Evolutionary conservation across 306 rosid genomes (phyloP).

Genomic region (Prunus mira): DNA sequence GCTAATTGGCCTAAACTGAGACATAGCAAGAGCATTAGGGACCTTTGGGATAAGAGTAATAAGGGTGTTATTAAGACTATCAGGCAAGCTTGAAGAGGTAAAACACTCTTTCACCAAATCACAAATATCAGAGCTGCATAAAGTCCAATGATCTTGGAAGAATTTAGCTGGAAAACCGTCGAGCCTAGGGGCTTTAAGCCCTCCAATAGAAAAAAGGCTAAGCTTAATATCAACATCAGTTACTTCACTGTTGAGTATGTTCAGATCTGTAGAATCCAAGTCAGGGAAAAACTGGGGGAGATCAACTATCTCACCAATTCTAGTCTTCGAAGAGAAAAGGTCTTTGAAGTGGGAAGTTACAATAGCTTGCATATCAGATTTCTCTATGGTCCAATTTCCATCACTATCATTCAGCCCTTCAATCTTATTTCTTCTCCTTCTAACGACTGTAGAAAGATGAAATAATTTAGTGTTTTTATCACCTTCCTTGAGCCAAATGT

Average conservation of each 20-base stretch:
- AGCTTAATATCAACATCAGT: background rate
- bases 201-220: background rate
- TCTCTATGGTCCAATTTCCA: background rate
- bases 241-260: background rate
- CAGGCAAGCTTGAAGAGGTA: too few relatives aligned
- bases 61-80: background rate
- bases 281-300: rapidly evolving
- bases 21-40: background rate
- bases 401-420: background rate
- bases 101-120: rapidly evolving
- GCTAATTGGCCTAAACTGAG: background rate
- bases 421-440: background rate
- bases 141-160: background rate
- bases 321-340: too few relatives aligned
- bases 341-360: background rate
- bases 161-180: background rate
- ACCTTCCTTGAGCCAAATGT: too few relatives aligned
- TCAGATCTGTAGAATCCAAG: background rate
- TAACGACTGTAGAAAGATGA: background rate
- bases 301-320: too few relatives aligned
- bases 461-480: too few relatives aligned
- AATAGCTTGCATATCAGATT: background rate
- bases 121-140: background rate
- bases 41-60: background rate
- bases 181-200: background rate